Percentiles rank a stretch among this genome's conserved stretches.
These are phyloP conservation scores for Citrus australasica DNA, from an alignment of 345 rosid genomes.

Conservation along the genomic window DNA sequence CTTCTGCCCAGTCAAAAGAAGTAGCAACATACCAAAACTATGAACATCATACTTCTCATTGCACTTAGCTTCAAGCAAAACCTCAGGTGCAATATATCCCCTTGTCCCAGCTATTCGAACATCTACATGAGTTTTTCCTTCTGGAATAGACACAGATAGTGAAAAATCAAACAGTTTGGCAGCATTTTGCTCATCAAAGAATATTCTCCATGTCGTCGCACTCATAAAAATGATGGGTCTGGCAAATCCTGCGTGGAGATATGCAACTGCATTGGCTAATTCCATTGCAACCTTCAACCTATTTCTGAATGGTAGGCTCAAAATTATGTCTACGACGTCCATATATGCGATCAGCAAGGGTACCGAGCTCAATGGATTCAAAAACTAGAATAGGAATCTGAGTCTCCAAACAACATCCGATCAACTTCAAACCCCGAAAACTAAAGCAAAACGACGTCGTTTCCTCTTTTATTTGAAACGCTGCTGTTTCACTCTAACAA, in stretches of 20 bases:
- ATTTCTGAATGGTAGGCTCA: too few species aligned
- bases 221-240: too few species aligned
- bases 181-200: not conserved
- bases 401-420: not conserved
- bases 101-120: not conserved
- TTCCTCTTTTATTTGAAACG: too few species aligned
- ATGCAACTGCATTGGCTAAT: too few species aligned
- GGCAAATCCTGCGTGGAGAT: too few species aligned
- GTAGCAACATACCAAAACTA: not conserved
- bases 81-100: not conserved
- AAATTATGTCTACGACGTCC: too few species aligned
- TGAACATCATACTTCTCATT: slow-evolving; percentile 12
- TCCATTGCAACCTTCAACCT: too few species aligned
- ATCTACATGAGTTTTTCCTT: slow-evolving; percentile 8
- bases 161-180: slow-evolving; percentile 22
- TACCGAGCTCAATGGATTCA: not conserved
- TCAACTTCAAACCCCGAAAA: not conserved
- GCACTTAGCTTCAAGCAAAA: not conserved
- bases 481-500: too few species aligned
- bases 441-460: too few species aligned
- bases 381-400: not conserved
- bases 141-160: too few species aligned
- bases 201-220: too few species aligned
- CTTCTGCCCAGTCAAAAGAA: not conserved
- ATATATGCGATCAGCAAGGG: too few species aligned